Evolutionary conservation across 352 stramenopile species (phyloP), one percentile per base, ranked within the genome.

Genomic region (Hyaloperonospora brassicae): DNA sequence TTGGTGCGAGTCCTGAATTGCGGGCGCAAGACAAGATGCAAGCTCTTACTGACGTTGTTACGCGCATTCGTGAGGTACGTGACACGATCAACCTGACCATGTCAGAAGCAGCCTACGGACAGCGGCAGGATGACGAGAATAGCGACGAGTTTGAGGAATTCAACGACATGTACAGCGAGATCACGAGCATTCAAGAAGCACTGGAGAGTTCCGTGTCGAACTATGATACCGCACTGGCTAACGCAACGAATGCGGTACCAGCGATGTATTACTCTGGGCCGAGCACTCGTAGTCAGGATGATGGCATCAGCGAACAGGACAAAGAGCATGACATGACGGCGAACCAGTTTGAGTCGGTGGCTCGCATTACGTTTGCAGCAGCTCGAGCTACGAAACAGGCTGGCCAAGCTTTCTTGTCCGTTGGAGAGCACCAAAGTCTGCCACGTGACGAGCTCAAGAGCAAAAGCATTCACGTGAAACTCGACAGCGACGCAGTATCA

Each of bases 81-180:
- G 75, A 86, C 14, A 88, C 78, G 0, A 88, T 88, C 39, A 83
- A 86, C 44, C 53, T 84, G 9, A 74, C 74, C 0, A 79, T 86
- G 49, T 81, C 78, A 0, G 75, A 86, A 30, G 73, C 68, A 52
- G 56, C 47, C 23, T 63, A 61, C 25, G 64, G 35, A 59, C 62
- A 64, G 50, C 63, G 45, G 2, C 62, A 74, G 34, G 63, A 75
- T 9, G 69, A 80, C 12, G 52, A 61, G 9, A 14, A 21, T 11
- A 65, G 55, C 12, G 54, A 68, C 31, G 55, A 57, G 22, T 45
- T 50, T 2, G 58, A 70, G 21, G 64, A 62, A 27, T 81, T 71
- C 43, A 77, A 73, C 22, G 72, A 84, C 17, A 66, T 84, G 45
- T 81, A 76, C 62, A 68, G 68, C 40, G 70, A 80, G 27, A 72